These are phyloP conservation scores for Arthroderma sp. DNA, from an alignment of 2,329 filamentous ascomycete species.

Conservation along the genomic window DNA sequence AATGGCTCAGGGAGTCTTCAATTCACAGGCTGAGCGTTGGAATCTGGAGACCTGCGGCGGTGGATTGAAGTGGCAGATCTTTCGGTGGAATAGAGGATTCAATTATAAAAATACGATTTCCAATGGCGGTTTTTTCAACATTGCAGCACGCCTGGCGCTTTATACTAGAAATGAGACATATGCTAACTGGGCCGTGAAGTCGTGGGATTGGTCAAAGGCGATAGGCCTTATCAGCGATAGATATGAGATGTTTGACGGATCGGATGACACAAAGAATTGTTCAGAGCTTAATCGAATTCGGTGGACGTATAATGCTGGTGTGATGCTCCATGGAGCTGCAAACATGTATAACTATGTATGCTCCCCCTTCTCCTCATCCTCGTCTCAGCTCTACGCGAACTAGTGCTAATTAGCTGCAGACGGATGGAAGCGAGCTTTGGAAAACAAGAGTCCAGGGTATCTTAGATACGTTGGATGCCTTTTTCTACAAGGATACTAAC, in stretches of 20 bases:
- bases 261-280: conserved; percentile 46
- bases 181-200: conserved; percentile 25
- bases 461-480: conserved; percentile 36
- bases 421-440: conserved; percentile 39
- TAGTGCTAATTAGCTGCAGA: conserved; percentile 19
- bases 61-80: conserved; percentile 73
- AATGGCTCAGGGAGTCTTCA: conserved; percentile 62
- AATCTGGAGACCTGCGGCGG: conserved; percentile 52
- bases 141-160: conserved; percentile 30
- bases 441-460: conserved; percentile 43
- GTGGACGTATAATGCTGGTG: conserved; percentile 53
- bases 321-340: conserved; percentile 47
- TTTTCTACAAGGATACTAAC: conserved; percentile 36
- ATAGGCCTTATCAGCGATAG: conserved; percentile 33
- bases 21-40: conserved; percentile 59
- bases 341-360: conserved; percentile 54
- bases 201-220: conserved; percentile 22
- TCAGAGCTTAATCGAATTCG: conserved; percentile 47
- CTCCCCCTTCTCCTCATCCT: conserved; percentile 2
- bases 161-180: conserved; percentile 29
- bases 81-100: conserved; percentile 38
- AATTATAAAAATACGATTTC: conserved; percentile 41
- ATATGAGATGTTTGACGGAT: conserved; percentile 37
- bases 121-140: conserved; percentile 40
- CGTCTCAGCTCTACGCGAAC: neutral